Base-by-base conservation (phyloP, 2,329 filamentous ascomycete genomes). In the Boeremia exigua region DNA sequence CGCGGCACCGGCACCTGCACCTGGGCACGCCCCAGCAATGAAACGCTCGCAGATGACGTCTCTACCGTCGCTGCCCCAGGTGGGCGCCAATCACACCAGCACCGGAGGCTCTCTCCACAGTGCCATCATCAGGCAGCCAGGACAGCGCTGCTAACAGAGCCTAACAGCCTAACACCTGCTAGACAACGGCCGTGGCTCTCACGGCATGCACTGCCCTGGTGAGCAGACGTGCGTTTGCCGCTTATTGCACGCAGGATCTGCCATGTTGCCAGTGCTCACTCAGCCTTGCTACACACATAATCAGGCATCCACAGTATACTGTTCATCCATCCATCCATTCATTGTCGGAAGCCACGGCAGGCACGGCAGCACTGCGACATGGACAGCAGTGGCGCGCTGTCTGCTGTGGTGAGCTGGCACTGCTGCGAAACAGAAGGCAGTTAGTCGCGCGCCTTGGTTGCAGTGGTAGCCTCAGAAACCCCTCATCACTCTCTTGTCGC, bases 41-140 rank as follows among this genome's bases (percentile, higher is more conserved):
- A 62, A 64, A 62, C 61, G 61, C 45, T 54, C 40, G 33, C 45
- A 56, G 48, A 64, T 64, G 61, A 64, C 61, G 61, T 64, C 60
- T 50, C 43, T 54, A 43, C 61, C 61, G 59, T 56, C 52, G 57
- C 36, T 38, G 43, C 29, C 48, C 49, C 33, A 39, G 33, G 32
- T 48, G 51, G 52, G 52, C 58, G 42, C 55, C 58, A 60, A 59
- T 60, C 57, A 62, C 28, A 38, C 52, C 58, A 33, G 27, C 54
- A 44, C 38, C 51, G 34, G 38, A 48, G 28, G 15, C n/a, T 43
- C 53, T 38, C 48, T 56, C 58, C 54, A 56, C 56, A 54, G 48
- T 59, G 39, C 53, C 56, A 56, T 49, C 58, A 54, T 58, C 57
- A 62, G 56, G 59, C 54, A 43, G 37, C 56, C 53, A 61, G 46